Conservation (phyloP, 1,284 basidiomycete genomes). For the Trichosporon ovoides region DNA sequence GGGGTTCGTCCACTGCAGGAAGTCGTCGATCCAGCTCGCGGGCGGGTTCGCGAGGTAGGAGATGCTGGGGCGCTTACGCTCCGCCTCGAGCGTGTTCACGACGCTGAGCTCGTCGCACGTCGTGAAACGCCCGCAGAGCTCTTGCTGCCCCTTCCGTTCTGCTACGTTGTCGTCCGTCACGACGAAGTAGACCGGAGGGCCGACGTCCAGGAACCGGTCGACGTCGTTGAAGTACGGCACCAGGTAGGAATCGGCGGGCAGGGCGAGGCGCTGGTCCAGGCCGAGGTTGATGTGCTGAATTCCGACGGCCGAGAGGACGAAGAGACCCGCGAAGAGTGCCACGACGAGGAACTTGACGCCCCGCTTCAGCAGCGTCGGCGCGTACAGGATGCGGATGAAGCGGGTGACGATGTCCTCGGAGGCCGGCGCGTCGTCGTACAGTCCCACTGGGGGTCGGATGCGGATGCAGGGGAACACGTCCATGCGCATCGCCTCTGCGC, state of each 20-base stretch:
- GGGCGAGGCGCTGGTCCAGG: constrained; percentile 86
- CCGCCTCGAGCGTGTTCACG: constrained; percentile 83
- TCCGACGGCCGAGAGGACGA: constrained; percentile 77
- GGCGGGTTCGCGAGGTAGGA: constrained; percentile 87
- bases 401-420: constrained; percentile 62
- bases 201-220: constrained; percentile 82
- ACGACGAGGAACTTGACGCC: constrained; percentile 71
- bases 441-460: constrained; percentile 65
- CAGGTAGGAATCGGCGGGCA: constrained; percentile 87
- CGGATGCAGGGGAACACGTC: constrained; percentile 87
- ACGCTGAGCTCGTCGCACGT: constrained; percentile 82
- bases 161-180: constrained; percentile 63
- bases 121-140: constrained; percentile 87
- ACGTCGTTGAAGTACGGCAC: constrained; percentile 84
- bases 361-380: constrained; percentile 73
- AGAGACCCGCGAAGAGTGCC: constrained; percentile 67
- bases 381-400: constrained; percentile 81
- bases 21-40: constrained; percentile 92
- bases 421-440: constrained; percentile 52
- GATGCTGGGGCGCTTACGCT: constrained; percentile 72
- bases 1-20: constrained; percentile 89
- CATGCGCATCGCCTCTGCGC: constrained; percentile 75
- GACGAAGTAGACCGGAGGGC: constrained; percentile 95
- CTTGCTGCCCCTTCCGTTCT: constrained; percentile 65
- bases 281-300: constrained; percentile 85